These are phyloP conservation scores for Naganishia kalamii DNA, from an alignment of 768 basidiomycete genomes.

Conservation along the genomic window DNA sequence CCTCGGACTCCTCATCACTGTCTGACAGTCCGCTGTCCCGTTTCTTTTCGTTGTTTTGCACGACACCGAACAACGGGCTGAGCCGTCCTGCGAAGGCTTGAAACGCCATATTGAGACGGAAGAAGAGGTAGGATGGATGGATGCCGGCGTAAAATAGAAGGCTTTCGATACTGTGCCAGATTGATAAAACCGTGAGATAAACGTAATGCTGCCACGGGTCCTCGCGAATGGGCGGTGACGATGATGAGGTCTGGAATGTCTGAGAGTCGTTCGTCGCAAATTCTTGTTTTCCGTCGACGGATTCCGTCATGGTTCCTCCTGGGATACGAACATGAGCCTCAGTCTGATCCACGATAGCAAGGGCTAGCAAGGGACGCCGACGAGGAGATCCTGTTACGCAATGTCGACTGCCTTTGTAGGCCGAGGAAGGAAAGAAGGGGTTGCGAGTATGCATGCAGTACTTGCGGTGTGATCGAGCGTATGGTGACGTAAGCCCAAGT, in stretches of 20 bases:
- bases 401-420: no score
- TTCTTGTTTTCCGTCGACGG: background rate
- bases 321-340: background rate
- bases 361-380: no score
- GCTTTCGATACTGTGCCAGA: background rate
- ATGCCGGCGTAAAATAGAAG: slow-evolving; percentile 8
- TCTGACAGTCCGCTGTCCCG: background rate
- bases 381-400: no score
- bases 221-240: background rate
- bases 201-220: background rate
- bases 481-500: no score
- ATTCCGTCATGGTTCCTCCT: slow-evolving; percentile 4
- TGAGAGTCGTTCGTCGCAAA: background rate
- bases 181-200: background rate
- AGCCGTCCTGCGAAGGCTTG: background rate
- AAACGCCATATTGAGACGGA: slow-evolving; percentile 9
- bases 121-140: slow-evolving; percentile 7
- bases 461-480: no score
- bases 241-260: slow-evolving; percentile 1
- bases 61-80: background rate
- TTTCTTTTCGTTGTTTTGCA: background rate
- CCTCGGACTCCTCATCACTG: background rate
- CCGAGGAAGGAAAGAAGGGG: no score
- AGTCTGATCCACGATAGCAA: background rate
- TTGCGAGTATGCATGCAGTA: no score